A percentile compares a stretch with the other conserved stretches of the same genome.
Conservation (phyloP, 257 asterid genomes). For the Solanum chiquidenum region DNA sequence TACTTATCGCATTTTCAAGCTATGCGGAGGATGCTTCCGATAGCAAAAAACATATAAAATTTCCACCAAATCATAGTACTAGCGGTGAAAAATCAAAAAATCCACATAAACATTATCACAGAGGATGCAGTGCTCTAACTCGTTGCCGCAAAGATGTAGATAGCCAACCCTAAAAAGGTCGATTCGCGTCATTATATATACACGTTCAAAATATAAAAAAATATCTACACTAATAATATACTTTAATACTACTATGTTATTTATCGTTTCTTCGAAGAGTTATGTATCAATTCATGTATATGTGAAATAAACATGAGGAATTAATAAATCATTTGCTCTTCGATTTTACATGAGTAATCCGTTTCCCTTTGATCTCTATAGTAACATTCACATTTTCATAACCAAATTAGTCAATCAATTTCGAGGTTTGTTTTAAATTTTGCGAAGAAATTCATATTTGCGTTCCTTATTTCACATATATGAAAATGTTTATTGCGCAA, state of each 20-base stretch:
- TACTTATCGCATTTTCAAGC: not conserved
- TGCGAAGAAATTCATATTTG: not conserved
- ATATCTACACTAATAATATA: not conserved
- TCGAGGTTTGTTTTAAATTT: not conserved
- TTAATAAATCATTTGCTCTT: not conserved
- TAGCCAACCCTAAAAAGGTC: not conserved
- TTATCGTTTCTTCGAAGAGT: not conserved
- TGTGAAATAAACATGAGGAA: not conserved
- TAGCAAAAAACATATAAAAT: not conserved
- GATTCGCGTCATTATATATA: not conserved
- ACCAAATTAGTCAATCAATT: not conserved
- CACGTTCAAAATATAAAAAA: not conserved
- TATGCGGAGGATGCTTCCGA: not conserved
- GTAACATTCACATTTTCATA: not conserved
- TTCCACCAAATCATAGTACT: not conserved
- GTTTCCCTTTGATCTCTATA: not conserved
- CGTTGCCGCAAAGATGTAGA: not conserved
- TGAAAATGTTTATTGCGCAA: too few relatives aligned
- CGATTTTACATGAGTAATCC: not conserved
- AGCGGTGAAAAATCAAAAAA: not conserved
- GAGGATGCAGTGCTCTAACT: not conserved
- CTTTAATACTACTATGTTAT: too few relatives aligned
- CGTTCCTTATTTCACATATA: not conserved
- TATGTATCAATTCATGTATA: not conserved
- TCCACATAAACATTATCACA: not conserved